Evolutionary conservation across 2,329 filamentous ascomycete genomes (phyloP), one percentile per base, ranked within the genome.

Genomic region (Microdochium nivale): DNA sequence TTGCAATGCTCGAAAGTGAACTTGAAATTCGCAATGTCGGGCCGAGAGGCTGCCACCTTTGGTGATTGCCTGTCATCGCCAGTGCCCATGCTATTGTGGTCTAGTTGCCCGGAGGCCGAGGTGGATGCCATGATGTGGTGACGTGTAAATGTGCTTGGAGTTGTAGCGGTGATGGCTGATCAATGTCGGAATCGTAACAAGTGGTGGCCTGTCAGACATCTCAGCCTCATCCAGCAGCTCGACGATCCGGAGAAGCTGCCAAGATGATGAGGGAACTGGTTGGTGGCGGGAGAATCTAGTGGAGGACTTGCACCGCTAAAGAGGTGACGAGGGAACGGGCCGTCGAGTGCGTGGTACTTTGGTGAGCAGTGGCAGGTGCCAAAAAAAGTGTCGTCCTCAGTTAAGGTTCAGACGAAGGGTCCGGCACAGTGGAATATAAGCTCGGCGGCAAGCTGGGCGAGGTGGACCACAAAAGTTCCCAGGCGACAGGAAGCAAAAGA

Each of bases 351-450:
- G 40, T 11, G 40, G 19, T 23, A 21, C 8, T 16, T 19, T 44
- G 16, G 19, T 8, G 13, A 14, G 16, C 5, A 14, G 4, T 44
- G 19, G 40, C n/a, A 44, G 40, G 40, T 44, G 40, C 19, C 5
- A 44, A 23, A 24, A 30, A 44, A 13, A 5, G 7, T 23, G 21
- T 2, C 9, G n/a, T 44, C n/a, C 19, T 7, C 16, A 19, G 40
- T 44, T 44, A 44, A 23, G 40, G 40, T 44, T 44, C 9, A 11
- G n/a, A 3, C n/a, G 13, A 23, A 80, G 58, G 13, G 3, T 5
- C 40, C 14, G 16, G 19, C 2, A 10, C 3, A 5, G 13, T 19
- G 7, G 19, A 24, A 44, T 44, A 44, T 44, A 44, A 44, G 40
- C 7, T 44, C 40, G 40, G 19, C 4, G 23, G 40, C 40, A 44